phyloP scores from a whole-genome alignment of 2,329 filamentous ascomycete genomes.

The Cephalotrichum gorgonifer region DNA sequence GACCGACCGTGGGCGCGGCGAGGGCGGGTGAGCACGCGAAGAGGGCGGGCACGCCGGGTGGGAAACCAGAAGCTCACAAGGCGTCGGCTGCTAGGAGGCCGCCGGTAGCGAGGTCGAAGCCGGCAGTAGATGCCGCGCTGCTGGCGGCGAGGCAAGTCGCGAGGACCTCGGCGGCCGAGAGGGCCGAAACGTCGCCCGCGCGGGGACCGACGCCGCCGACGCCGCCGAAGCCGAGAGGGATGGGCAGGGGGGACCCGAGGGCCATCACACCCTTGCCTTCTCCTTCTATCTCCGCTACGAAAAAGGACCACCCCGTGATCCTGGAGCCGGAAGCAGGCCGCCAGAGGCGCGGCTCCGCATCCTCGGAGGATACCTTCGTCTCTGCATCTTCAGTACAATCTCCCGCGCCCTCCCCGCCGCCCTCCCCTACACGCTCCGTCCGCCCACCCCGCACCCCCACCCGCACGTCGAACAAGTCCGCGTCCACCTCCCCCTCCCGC shows the following conservation, averaged over 20 bases:
- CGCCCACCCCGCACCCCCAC: slow-evolving; percentile 13
- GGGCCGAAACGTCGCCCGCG: not conserved
- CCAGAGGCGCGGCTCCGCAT: slow-evolving; percentile 18
- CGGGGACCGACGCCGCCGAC: slow-evolving; percentile 18
- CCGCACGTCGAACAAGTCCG: slow-evolving; percentile 7
- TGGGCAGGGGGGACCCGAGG: not conserved
- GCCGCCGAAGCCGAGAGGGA: slow-evolving; percentile 22
- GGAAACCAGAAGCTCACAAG: slow-evolving; percentile 9
- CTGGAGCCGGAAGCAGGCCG: not conserved
- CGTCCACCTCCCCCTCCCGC: slow-evolving; percentile 11
- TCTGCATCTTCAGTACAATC: slow-evolving; percentile 27
- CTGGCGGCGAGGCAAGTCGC: not conserved
- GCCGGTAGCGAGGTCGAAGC: not conserved
- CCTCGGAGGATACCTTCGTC: slow-evolving; percentile 36
- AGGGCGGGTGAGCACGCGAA: slow-evolving; percentile 5
- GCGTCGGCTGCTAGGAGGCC: slow-evolving; percentile 9
- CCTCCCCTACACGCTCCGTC: slow-evolving; percentile 15
- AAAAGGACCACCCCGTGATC: not conserved
- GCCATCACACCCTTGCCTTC: not conserved
- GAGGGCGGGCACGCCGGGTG: slow-evolving; percentile 18
- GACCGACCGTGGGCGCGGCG: slow-evolving; percentile 5
- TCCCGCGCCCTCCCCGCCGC: slow-evolving; percentile 14
- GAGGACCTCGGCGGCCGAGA: not conserved
- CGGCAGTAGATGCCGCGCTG: not conserved
- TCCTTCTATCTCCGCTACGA: not conserved